Evolutionary conservation across 352 stramenopile species (phyloP), one percentile per base, ranked within the genome.

Genomic region (Thalassiosira mediterranea): DNA sequence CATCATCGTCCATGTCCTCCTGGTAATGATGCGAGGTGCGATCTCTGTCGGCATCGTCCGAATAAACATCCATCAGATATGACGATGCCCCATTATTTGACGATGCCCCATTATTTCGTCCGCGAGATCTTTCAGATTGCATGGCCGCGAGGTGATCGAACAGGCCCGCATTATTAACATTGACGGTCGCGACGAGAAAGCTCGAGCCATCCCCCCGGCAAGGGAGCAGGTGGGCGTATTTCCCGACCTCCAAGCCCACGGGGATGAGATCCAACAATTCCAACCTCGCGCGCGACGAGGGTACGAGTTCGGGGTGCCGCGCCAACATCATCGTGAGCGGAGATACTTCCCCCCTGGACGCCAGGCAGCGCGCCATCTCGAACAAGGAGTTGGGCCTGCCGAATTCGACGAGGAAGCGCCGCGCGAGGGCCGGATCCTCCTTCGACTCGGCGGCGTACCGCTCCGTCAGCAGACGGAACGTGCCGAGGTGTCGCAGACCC

Each of bases 151-250:
- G 44, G 19, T 23, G 44, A 17, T 53, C 44, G 44, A 53, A 53
- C 21, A 53, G 21, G 34, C 34, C 34, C 13, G 7, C 7, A 13
- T 42, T 13, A 7, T 13, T 42, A 7, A 7, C 13, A 7, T 13
- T 42, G 34, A 42, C 13, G 7, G 34, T 13, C 13, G 7, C 34
- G 34, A 42, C 34, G 34, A 13, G 34, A 42, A n/a, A n/a, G 34
- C 7, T 13, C 7, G 34, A 42, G 13, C 34, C 34, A 42, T 42
- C 34, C 34, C 34, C 34, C 34, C 13, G 34, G 34, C 34, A 78
- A 13, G 74, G 74, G 3, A 83, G 61, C 46, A 78, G 58, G 31
- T 78, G 74, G 19, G 72, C 66, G 51, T 75, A 83, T 4, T 60
- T 42, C 34, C 13, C 4, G 17, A 78, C 40, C 25, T 83, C 60